phyloP scores from a whole-genome alignment of 768 basidiomycete species.

The Suillus decipiens region DNA sequence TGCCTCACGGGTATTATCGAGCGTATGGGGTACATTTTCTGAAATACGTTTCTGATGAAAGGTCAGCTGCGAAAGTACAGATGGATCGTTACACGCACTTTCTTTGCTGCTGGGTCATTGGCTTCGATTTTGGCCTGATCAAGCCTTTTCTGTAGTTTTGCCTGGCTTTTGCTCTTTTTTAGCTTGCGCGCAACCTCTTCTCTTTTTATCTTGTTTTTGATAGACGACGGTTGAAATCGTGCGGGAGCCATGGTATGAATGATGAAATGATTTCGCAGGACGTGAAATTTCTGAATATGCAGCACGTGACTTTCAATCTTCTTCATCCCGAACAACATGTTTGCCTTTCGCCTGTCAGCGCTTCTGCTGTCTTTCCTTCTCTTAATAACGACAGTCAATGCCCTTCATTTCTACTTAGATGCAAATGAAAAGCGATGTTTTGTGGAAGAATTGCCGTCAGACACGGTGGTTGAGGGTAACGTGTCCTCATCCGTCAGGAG shows the following conservation, averaged over 20 bases:
- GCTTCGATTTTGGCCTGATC: slow-evolving; percentile 77
- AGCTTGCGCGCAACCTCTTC: slow-evolving; percentile 72
- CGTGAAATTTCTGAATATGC: not conserved
- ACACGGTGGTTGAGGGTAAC: slow-evolving; percentile 92
- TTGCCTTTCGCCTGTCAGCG: slow-evolving; percentile 22
- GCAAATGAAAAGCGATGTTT: slow-evolving; percentile 93
- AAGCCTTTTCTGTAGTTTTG: slow-evolving; percentile 79
- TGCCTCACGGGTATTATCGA: slow-evolving; percentile 91
- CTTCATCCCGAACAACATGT: slow-evolving; percentile 17
- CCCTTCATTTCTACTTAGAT: slow-evolving; percentile 96
- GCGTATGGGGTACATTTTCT: slow-evolving; percentile 86
- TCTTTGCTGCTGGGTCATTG: slow-evolving; percentile 74
- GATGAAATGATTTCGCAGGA: not conserved
- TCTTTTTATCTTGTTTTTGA: slow-evolving; percentile 88
- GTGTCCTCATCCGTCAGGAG: slow-evolving; percentile 18
- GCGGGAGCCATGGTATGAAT: slow-evolving; percentile 48
- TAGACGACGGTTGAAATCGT: slow-evolving; percentile 63
- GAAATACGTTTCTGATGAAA: slow-evolving; percentile 69
- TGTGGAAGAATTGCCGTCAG: slow-evolving; percentile 91
- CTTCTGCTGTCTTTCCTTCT: slow-evolving; percentile 42
- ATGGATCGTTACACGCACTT: slow-evolving; percentile 49
- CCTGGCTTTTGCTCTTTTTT: slow-evolving; percentile 78
- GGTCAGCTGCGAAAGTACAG: slow-evolving; percentile 3
- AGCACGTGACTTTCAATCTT: slow-evolving; percentile 3
- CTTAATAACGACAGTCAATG: slow-evolving; percentile 52